Evolutionary conservation across 2,329 filamentous ascomycete species (phyloP).

Genomic region (Capronia americana): DNA sequence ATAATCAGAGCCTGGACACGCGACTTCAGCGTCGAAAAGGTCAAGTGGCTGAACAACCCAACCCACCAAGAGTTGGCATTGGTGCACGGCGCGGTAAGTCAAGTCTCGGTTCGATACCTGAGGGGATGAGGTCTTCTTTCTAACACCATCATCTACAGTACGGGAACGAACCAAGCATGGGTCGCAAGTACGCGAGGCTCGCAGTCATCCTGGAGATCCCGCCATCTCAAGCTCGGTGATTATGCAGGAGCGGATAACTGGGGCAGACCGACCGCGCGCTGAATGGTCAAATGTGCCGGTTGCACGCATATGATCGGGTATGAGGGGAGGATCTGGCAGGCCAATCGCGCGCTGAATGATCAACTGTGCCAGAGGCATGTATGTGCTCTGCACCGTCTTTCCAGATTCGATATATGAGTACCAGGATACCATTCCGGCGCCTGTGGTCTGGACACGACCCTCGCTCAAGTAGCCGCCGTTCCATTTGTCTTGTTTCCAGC

Average conservation of each 20-base stretch:
- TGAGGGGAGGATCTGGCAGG: too few species aligned
- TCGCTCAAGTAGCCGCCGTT: neutral
- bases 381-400: too few species aligned
- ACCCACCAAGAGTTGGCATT: constrained; percentile 8
- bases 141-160: neutral
- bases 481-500: constrained; percentile 8
- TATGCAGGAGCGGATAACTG: neutral
- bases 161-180: neutral
- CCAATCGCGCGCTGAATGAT: neutral
- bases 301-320: too few species aligned
- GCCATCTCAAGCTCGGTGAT: constrained; percentile 1
- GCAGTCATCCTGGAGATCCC: constrained; percentile 6
- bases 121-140: neutral
- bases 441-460: neutral
- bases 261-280: neutral
- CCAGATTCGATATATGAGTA: neutral
- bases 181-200: neutral
- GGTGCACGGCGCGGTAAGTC: constrained; percentile 10
- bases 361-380: too few species aligned
- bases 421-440: neutral
- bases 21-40: constrained; percentile 2
- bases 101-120: neutral
- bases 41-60: constrained; percentile 6
- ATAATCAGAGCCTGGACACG: neutral
- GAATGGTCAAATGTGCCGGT: too few species aligned